Base-by-base conservation (phyloP, 176 grass and related monocot species). In the Melocanna baccifera region DNA sequence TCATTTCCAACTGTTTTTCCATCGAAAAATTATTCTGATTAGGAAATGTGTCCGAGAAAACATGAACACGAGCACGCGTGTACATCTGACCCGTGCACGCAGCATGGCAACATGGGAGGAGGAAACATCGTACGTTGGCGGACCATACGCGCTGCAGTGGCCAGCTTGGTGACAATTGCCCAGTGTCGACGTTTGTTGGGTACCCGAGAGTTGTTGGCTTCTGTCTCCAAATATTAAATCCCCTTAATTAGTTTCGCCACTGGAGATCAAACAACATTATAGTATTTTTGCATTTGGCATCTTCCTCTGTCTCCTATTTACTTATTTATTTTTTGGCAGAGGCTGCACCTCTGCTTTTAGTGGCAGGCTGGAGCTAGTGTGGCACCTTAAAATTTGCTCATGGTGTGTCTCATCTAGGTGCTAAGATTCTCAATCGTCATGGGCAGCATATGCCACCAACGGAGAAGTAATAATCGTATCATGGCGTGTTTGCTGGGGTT, bases 201-300 rank as follows among this genome's bases (percentile, higher is more conserved):
- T 67, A 79, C 50, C 40, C 69, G 52, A 62, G 71, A 77, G 79
- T 77, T 64, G 86, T 75, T 88, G 86, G 73, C 86, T 8, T 69
- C 50, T 58, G 62, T 53, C 25, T 26, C 64, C 23, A 48, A 36
- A 48, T 75, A 87, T 69, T 82, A 28, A 80, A 12, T 67, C 25
- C 18, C 11, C 22, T 71, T 78, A 6, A 47, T 47, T 69, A 61
- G 30, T 36, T 50, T 62, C 72, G 41, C 41, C 86, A 26, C 62
- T 41, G 69, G 69, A 36, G 61, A 67, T 43, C 41, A 58, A 29
- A 1, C 15, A 78, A 20, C 58, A 43, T 43, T 80, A 53, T 19
- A 80, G 32, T 74, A 29, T 66, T 86, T 65, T 55, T 47, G 16
- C 34, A 58, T 47, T 67, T 84, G 46, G 6, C n/a, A 26, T 39